Evolutionary conservation across 305 asterid species (phyloP), one percentile per base, ranked within the genome.

Genomic region (Fraxinus xanthoxyloides): DNA sequence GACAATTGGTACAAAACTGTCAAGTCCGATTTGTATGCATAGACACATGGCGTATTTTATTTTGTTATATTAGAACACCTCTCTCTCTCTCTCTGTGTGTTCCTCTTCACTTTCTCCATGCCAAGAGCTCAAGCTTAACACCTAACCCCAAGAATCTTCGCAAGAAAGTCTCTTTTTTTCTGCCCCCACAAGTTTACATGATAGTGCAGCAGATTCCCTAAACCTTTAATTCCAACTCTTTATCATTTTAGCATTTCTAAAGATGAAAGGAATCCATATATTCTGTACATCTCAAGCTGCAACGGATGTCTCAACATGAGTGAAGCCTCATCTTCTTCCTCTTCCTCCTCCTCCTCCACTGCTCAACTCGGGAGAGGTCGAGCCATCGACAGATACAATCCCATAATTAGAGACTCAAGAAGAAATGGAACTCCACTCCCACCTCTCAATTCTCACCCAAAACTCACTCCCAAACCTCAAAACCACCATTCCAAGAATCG

Each of bases 361-460:
- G 8, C 81, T 75, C 86, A 67, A n/a, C 82, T 86, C 51, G 88
- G 86, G 79, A 65, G 90, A 70, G 87, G 96, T 77, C 93, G 92
- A 7, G 92, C 98, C 70, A 94, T 93, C 38, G 99, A 95, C 89
- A 93, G 99, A 5, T 77, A 87, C 89, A 95, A 95, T 35, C 99
- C 99, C 75, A 92, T 95, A 40, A 94, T 95, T 43, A 82, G 84
- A 21, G 99, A 95, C 87, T 87, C 92, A 0, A 83, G 89, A 24
- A 84, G 98, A 43, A 56, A 81, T 13, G 79, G 85, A 30, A 85
- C 75, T 82, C 9, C 79, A 35, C 77, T 46, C 34, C 74, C 43
- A 72, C 85, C 51, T 80, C 92, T 24, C 84, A 81, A 32, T 84
- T 21, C 75, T 69, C 81, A 26, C 87, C 85, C 10, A 28, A 69